phyloP scores from a whole-genome alignment of 2,329 filamentous ascomycete genomes.

The Pestalotiopsis sp. region DNA sequence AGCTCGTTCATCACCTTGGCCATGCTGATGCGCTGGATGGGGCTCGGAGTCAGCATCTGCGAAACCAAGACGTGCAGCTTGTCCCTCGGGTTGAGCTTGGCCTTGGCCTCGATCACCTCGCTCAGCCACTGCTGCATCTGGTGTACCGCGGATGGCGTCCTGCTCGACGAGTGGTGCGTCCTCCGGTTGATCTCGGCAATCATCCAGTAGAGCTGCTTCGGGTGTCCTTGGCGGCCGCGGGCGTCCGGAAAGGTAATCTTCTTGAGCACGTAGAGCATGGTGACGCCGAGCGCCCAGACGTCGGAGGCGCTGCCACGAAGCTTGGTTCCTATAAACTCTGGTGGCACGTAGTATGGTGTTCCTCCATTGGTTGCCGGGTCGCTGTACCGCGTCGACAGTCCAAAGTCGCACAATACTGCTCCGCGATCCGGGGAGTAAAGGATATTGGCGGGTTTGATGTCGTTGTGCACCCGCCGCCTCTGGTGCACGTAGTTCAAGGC shows the following conservation, averaged over 20 bases:
- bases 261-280: constrained; percentile 60
- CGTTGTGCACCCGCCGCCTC: constrained; percentile 58
- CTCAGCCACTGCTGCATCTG: constrained; percentile 61
- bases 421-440: constrained; percentile 60
- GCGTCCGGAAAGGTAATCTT: constrained; percentile 58
- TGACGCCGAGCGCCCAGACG: constrained; percentile 62
- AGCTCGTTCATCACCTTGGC: constrained; percentile 50
- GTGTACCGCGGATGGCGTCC: constrained; percentile 38
- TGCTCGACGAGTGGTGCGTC: constrained; percentile 25
- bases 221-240: constrained; percentile 48
- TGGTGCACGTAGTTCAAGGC: constrained; percentile 59
- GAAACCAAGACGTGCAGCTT: constrained; percentile 52
- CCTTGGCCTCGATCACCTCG: constrained; percentile 52
- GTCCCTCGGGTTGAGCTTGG: constrained; percentile 47
- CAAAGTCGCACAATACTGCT: constrained; percentile 63
- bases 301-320: constrained; percentile 57
- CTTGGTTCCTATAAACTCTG: constrained; percentile 60
- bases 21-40: constrained; percentile 55
- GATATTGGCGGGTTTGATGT: constrained; percentile 65
- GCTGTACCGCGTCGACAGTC: constrained; percentile 50
- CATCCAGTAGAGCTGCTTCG: constrained; percentile 57
- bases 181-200: constrained; percentile 57
- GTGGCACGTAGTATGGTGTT: constrained; percentile 63
- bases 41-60: constrained; percentile 57
- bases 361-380: constrained; percentile 53